phyloP scores from a whole-genome alignment of 257 asterid species.

The Schizonepeta tenuifolia region DNA sequence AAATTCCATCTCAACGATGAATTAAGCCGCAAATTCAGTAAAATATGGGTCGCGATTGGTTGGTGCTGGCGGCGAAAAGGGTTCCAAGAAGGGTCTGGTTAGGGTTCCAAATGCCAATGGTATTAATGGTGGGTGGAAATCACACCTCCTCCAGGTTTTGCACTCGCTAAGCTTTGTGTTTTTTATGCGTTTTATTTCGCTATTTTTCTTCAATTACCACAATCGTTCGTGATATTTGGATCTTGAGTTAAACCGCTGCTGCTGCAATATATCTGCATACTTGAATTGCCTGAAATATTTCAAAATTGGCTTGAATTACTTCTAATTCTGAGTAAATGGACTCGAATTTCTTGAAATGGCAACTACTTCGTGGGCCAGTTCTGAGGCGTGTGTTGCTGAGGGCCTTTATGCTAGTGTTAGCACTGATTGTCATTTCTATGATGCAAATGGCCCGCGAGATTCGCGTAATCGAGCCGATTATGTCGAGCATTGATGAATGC shows the following conservation, averaged over 20 bases:
- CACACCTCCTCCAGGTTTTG: conserved; percentile 98
- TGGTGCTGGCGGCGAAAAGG: conserved; percentile 46
- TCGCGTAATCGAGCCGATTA: conserved; percentile 42
- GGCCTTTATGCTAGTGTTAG: conserved; percentile 62
- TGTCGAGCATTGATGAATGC: conserved; percentile 53
- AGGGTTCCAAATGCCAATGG: conserved; percentile 68
- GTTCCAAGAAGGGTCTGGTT: conserved; percentile 63
- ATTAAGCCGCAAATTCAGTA: conserved; percentile 27
- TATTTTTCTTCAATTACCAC: conserved; percentile 25
- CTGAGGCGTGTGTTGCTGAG: conserved; percentile 61
- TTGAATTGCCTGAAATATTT: conserved; percentile 32
- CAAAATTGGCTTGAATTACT: conserved; percentile 4
- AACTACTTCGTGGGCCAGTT: conserved; percentile 50
- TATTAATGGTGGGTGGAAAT: conserved; percentile 92
- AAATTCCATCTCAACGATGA: conserved; percentile 21
- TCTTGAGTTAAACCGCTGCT: conserved; percentile 36
- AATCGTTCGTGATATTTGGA: conserved; percentile 28
- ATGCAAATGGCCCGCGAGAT: conserved; percentile 59
- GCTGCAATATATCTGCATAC: conserved; percentile 42
- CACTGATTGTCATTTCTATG: conserved; percentile 55
- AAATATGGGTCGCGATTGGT: conserved; percentile 42
- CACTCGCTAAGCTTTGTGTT: conserved; percentile 62
- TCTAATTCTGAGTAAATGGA: conserved; percentile 43
- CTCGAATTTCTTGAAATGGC: conserved; percentile 57
- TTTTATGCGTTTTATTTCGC: conserved; percentile 29